Evolutionary conservation across 2,329 filamentous ascomycete species (phyloP), one percentile per base, ranked within the genome.

Genomic region (Setomelanomma holmii): DNA sequence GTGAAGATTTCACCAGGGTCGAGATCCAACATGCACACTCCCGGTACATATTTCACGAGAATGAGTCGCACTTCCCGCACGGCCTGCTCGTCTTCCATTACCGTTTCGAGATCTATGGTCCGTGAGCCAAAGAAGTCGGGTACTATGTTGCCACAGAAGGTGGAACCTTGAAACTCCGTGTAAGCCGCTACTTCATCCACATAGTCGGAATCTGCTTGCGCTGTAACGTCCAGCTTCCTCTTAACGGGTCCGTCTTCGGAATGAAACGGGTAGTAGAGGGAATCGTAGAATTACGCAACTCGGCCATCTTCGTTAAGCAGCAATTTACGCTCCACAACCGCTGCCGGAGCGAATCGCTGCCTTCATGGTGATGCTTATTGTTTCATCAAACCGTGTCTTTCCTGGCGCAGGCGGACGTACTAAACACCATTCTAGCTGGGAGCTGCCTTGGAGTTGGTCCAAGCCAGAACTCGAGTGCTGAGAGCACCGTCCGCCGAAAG

Each of bases 211-310:
- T 46, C 43, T 1, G 49, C 42, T 4, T 20, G 4, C 8, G 7
- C 38, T 10, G 22, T 16, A 17, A 47, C 20, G 39, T 52, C 27
- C 3, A 30, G 10, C 27, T 30, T 30, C 10, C 10, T 8, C 27
- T 14, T 14, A 14, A 14, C 27, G 10, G 27, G 27, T 14, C 27
- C 27, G 27, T 30, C 27, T 2, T 8, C 14, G n/a, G 40, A 8
- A 23, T 22, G 4, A 16, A 23, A 47, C 14, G 22, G 7, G 33
- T 54, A 54, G 45, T 41, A 52, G 4, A 54, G 5, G 5, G 51
- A 48, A 41, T 54, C 55, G 22, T 40, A 57, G 4, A 57, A 43
- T 41, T 57, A 54, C 5, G 55, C 55, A 35, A 57, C 47, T 4
- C 44, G 39, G 4, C 41, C 41, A 17, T 39, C 20, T 4, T 45